Percentiles rank a stretch among this genome's conserved stretches.
These are phyloP conservation scores for Nemania abortiva DNA, from an alignment of 2,329 filamentous ascomycete species.

Conservation along the genomic window DNA sequence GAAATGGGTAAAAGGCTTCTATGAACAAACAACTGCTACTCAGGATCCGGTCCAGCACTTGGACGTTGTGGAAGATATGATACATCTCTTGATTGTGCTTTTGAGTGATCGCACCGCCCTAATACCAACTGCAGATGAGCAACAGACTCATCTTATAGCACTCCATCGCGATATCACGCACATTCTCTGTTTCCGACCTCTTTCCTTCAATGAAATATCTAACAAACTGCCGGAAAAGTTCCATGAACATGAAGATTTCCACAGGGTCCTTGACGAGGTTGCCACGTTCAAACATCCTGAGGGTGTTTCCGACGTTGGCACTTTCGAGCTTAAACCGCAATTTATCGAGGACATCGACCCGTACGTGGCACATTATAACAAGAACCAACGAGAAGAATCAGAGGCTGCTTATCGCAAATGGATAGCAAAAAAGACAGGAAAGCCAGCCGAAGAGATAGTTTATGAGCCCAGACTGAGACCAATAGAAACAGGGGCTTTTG, in stretches of 20 bases:
- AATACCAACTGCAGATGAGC: constrained; percentile 74
- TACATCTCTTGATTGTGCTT: constrained; percentile 90
- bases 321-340: constrained; percentile 89
- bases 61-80: constrained; percentile 94
- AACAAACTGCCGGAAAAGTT: constrained; percentile 88
- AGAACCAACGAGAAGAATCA: constrained; percentile 96
- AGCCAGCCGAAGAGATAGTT: constrained; percentile 83
- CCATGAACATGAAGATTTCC: constrained; percentile 89
- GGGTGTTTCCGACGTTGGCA: constrained; percentile 90
- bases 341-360: constrained; percentile 92
- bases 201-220: constrained; percentile 93
- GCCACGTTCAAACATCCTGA: constrained; percentile 91
- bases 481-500: constrained; percentile 82
- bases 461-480: constrained; percentile 87
- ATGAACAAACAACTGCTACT: constrained; percentile 75
- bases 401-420: constrained; percentile 89
- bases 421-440: constrained; percentile 88
- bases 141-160: constrained; percentile 73
- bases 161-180: constrained; percentile 93
- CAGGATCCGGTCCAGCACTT: constrained; percentile 90
- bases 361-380: constrained; percentile 95
- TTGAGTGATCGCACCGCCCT: constrained; percentile 89
- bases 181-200: constrained; percentile 93
- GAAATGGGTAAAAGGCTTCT: constrained; percentile 87
- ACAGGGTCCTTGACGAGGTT: constrained; percentile 85